Conservation (phyloP, 73 alveolate species). For the Tetrahymena malaccensis region DNA sequence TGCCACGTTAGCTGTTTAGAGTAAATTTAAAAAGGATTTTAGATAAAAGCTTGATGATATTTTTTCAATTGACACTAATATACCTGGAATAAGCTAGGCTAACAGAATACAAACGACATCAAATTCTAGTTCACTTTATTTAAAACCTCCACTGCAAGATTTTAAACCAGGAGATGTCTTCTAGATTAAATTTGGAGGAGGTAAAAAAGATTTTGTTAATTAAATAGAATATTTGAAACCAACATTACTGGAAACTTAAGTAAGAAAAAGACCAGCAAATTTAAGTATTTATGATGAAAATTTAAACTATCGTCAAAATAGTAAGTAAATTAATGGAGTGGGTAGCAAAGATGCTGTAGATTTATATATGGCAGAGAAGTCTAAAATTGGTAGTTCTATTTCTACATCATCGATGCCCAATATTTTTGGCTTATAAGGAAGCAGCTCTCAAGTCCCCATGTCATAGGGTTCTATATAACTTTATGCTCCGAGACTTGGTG, state of each 20-base stretch:
- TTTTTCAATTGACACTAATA: neutral
- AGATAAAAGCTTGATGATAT: neutral
- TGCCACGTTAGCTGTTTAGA: conserved; percentile 6
- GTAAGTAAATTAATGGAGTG: neutral
- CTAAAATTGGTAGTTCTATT: neutral
- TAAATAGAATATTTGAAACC: neutral
- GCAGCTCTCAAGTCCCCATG: neutral
- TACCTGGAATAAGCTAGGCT: neutral
- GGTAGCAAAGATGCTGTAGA: neutral
- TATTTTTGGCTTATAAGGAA: neutral
- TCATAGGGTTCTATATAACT: neutral
- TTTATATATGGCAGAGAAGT: neutral
- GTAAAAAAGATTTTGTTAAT: neutral
- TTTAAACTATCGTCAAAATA: neutral
- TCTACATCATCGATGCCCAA: neutral
- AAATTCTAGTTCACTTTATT: neutral
- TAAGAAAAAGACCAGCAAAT: neutral
- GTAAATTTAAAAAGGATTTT: neutral
- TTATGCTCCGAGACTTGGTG: neutral
- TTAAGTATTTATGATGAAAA: neutral
- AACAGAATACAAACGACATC: neutral
- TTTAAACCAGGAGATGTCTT: neutral
- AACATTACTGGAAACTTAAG: neutral
- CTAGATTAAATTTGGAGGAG: neutral
- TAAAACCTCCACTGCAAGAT: neutral